These are phyloP conservation scores for Chlorella variabilis DNA, from an alignment of 163 green algal genomes.

Conservation along the genomic window DNA sequence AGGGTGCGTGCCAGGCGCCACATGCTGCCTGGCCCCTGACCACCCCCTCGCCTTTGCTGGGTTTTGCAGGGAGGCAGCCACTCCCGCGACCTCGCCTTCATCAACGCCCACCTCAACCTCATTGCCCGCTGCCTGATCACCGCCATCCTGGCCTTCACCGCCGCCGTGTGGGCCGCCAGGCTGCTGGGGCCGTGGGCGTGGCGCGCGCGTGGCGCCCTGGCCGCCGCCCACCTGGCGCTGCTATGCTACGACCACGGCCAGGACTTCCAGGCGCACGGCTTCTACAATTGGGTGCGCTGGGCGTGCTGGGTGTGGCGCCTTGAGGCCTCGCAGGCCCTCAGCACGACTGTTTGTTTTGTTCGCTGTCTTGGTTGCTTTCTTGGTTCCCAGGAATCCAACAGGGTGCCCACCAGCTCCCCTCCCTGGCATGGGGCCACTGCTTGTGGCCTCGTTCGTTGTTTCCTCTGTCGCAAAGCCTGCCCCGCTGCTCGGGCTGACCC, in stretches of 20 bases:
- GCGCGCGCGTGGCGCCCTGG: not conserved
- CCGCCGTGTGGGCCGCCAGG: not conserved
- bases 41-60: no score
- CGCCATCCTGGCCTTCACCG: not conserved
- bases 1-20: no score
- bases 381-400: no score
- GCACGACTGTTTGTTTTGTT: no score
- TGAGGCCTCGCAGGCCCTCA: no score
- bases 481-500: no score
- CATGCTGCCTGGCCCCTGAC: no score
- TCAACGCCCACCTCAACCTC: constrained; percentile 32
- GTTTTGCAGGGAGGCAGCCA: constrained; percentile 20
- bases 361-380: no score
- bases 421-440: no score
- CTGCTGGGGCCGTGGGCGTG: not conserved
- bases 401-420: no score
- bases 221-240: not conserved
- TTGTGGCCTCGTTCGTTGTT: no score
- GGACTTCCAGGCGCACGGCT: constrained; percentile 21
- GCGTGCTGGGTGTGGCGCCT: not conserved
- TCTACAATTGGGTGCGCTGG: constrained; percentile 28
- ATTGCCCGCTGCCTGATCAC: constrained; percentile 3
- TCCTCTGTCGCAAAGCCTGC: no score
- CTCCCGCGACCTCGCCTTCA: constrained; percentile 13
- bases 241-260: constrained; percentile 21